Conservation (phyloP, 768 basidiomycete species). For the Termitomyces sp. region DNA sequence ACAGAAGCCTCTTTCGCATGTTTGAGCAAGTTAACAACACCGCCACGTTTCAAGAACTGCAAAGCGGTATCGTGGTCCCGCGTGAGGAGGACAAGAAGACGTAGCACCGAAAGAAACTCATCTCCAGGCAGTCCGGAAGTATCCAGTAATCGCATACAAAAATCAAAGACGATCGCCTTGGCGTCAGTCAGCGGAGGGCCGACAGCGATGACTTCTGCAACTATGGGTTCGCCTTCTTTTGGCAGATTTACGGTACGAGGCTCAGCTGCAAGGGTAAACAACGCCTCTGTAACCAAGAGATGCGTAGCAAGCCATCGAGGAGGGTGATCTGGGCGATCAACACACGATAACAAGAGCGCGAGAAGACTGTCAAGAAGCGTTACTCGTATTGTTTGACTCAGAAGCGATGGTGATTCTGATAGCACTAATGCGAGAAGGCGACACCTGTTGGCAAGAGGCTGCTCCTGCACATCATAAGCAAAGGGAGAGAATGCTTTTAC, state of each 20-base stretch:
- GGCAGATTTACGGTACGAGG: slow-evolving; percentile 61
- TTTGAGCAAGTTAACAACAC: slow-evolving; percentile 57
- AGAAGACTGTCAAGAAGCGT: slow-evolving; percentile 64
- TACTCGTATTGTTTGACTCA: slow-evolving; percentile 46
- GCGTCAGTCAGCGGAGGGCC: slow-evolving; percentile 63
- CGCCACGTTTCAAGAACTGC: slow-evolving; percentile 64
- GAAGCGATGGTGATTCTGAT: slow-evolving; percentile 62
- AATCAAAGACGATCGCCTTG: slow-evolving; percentile 65
- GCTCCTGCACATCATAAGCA: slow-evolving; percentile 67
- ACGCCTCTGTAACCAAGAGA: slow-evolving; percentile 78
- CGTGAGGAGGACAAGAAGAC: slow-evolving; percentile 82
- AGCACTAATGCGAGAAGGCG: slow-evolving; percentile 82
- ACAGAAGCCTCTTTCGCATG: slow-evolving; percentile 59
- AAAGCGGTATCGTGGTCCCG: slow-evolving; percentile 59
- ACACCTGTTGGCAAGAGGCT: slow-evolving; percentile 74
- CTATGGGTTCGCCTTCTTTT: slow-evolving; percentile 62
- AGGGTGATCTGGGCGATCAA: slow-evolving; percentile 44
- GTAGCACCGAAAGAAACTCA: slow-evolving; percentile 75
- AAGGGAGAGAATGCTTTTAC: slow-evolving; percentile 61
- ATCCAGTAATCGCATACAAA: slow-evolving; percentile 66
- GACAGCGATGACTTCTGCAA: slow-evolving; percentile 40
- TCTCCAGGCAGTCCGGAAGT: slow-evolving; percentile 65
- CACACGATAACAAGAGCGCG: slow-evolving; percentile 56
- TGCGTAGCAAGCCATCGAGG: slow-evolving; percentile 89
- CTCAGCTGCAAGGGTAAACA: slow-evolving; percentile 73